phyloP scores from a whole-genome alignment of 169 alveolate species.

The Cryptosporidium muris region DNA sequence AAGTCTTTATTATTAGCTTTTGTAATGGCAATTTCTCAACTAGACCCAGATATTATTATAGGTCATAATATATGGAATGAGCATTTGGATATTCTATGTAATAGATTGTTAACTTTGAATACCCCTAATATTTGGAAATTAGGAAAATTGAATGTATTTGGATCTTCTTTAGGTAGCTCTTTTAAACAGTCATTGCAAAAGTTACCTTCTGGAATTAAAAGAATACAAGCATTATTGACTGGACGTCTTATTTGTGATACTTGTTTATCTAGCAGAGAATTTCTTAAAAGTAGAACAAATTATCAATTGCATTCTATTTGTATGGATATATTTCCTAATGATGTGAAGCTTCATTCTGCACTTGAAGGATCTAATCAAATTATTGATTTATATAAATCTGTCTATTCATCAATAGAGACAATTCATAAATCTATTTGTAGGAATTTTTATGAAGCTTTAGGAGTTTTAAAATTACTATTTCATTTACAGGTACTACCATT shows the following conservation, averaged over 20 bases:
- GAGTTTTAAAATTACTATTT: constrained; percentile 42
- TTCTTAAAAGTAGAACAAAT: constrained; percentile 69
- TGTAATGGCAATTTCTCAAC: constrained; percentile 14
- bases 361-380: background rate
- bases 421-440: constrained; percentile 12
- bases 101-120: constrained; percentile 72
- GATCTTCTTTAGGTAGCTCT: no score
- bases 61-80: constrained; percentile 77
- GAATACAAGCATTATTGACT: constrained; percentile 43
- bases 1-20: constrained; percentile 52
- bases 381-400: background rate
- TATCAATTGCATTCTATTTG: constrained; percentile 72
- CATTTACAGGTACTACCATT: constrained; percentile 89
- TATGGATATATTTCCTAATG: constrained; percentile 56
- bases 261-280: constrained; percentile 74
- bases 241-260: constrained; percentile 79
- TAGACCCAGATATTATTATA: constrained; percentile 79
- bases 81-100: constrained; percentile 73
- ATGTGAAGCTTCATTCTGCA: constrained; percentile 17
- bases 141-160: constrained; percentile 5
- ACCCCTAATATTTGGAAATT: constrained; percentile 45
- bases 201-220: constrained; percentile 47
- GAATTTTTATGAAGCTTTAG: constrained; percentile 18
- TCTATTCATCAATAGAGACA: constrained; percentile 18
- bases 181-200: background rate